A percentile compares a stretch with the other conserved stretches of the same genome.
phyloP scores from a whole-genome alignment of 2,329 filamentous ascomycete genomes.

The Talaromyces sp. region DNA sequence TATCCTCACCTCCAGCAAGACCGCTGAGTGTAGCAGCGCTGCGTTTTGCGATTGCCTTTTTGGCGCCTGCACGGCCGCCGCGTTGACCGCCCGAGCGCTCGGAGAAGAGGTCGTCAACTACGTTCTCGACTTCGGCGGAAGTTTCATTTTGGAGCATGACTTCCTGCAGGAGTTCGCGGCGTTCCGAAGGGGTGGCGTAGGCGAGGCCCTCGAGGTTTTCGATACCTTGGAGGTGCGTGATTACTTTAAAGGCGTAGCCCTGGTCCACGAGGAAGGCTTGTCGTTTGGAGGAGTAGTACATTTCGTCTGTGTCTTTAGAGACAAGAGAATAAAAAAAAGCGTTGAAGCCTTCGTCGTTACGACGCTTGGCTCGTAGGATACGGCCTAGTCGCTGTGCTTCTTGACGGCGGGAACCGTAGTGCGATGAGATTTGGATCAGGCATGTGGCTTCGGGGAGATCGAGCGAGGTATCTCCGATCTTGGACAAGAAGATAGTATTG shows the following conservation, averaged over 20 bases:
- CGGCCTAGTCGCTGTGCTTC: constrained; percentile 91
- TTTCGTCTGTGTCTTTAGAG: constrained; percentile 94
- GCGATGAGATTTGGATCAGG: constrained; percentile 93
- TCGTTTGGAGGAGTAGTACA: constrained; percentile 95
- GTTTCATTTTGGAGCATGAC: constrained; percentile 84
- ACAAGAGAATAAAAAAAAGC: constrained; percentile 98
- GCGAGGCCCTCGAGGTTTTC: constrained; percentile 76
- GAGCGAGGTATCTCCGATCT: constrained; percentile 97
- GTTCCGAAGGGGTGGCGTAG: constrained; percentile 74
- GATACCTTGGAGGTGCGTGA: constrained; percentile 89
- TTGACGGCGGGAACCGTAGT: constrained; percentile 94
- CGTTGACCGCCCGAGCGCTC: constrained; percentile 48
- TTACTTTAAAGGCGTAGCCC: constrained; percentile 98
- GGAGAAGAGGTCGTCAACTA: constrained; percentile 65
- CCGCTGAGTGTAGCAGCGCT: constrained; percentile 83
- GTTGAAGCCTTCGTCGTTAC: constrained; percentile 98
- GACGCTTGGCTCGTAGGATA: constrained; percentile 88
- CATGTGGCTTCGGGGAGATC: constrained; percentile 95
- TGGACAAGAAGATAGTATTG: constrained; percentile 92
- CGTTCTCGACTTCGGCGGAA: constrained; percentile 66
- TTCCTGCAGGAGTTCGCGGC: constrained; percentile 81
- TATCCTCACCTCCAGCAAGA: constrained; percentile 85
- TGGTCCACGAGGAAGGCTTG: constrained; percentile 97
- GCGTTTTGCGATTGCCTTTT: constrained; percentile 61
- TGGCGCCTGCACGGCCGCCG: constrained; percentile 42